Conservation (phyloP, 805 yeast species). For the Candida alai region DNA sequence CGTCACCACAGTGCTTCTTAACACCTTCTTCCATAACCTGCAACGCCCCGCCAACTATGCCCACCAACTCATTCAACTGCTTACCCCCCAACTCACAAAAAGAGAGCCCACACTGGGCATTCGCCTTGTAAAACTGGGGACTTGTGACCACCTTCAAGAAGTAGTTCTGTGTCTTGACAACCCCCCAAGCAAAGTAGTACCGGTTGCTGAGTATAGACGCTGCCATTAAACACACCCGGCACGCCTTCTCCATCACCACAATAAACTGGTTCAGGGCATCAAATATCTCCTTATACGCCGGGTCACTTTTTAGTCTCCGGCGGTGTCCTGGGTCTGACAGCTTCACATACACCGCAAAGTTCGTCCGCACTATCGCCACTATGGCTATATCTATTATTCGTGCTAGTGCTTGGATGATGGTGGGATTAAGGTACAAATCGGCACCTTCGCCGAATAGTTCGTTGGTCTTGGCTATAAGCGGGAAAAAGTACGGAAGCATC, state of each 20-base stretch:
- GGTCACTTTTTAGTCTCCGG: slow-evolving; percentile 5
- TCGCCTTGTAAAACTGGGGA: slow-evolving; percentile 18
- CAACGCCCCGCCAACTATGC: slow-evolving; percentile 3
- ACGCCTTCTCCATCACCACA: slow-evolving; percentile 10
- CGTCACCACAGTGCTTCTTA: slow-evolving; percentile 4
- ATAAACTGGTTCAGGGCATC: slow-evolving; percentile 9
- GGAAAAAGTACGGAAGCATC: slow-evolving; percentile 28
- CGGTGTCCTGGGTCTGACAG: slow-evolving; percentile 8
- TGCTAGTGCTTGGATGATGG: slow-evolving; percentile 22
- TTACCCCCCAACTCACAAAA: slow-evolving; percentile 7
- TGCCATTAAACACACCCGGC: slow-evolving; percentile 12
- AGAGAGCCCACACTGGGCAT: slow-evolving; percentile 5
- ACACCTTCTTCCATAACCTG: slow-evolving; percentile 3
- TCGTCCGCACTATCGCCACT: slow-evolving; percentile 21
- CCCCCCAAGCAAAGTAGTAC: slow-evolving; percentile 67
- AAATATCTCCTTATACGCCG: slow-evolving; percentile 7
- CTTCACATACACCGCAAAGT: slow-evolving; percentile 14
- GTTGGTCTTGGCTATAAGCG: slow-evolving; percentile 27
- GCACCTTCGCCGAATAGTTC: slow-evolving; percentile 41
- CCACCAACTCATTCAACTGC: slow-evolving; percentile 6
- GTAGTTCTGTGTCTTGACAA: slow-evolving; percentile 51
- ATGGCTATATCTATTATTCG: slow-evolving; percentile 22
- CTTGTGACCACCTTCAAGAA: slow-evolving; percentile 33
- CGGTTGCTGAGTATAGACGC: slow-evolving; percentile 44
- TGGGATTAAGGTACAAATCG: slow-evolving; percentile 41